phyloP scores from a whole-genome alignment of 495 filamentous ascomycete genomes.

The Tetracladium setigerum region DNA sequence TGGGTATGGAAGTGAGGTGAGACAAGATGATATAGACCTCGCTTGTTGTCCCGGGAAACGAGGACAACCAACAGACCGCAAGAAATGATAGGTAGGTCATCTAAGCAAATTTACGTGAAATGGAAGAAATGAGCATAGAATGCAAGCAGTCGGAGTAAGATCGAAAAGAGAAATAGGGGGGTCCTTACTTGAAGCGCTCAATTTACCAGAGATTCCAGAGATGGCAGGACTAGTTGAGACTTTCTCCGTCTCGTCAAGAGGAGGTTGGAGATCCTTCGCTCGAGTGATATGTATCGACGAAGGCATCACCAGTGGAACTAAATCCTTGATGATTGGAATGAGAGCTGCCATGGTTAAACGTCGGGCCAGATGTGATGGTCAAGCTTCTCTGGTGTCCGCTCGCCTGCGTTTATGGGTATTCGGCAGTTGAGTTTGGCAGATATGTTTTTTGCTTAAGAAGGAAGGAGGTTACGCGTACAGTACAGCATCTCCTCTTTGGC shows the following conservation, averaged over 20 bases:
- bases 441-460: too few relatives aligned
- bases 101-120: neutral
- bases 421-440: too few relatives aligned
- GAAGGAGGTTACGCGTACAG: too few relatives aligned
- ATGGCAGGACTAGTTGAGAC: conserved; percentile 52
- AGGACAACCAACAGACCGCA: neutral
- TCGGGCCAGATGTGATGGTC: too few relatives aligned
- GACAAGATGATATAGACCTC: neutral
- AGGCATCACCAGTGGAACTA: conserved; percentile 42
- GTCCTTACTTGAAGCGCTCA: conserved; percentile 44
- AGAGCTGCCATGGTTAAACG: conserved; percentile 32
- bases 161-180: neutral
- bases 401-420: too few relatives aligned
- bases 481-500: too few relatives aligned
- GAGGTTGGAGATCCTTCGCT: conserved; percentile 30
- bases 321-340: conserved; percentile 39
- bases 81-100: neutral
- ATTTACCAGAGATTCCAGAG: conserved; percentile 46
- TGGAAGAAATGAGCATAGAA: conserved; percentile 1
- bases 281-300: conserved; percentile 36
- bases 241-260: conserved; percentile 36
- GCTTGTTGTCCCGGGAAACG: neutral
- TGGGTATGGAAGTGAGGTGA: too few relatives aligned
- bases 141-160: neutral
- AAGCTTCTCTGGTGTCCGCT: too few relatives aligned